Conservation (phyloP, 352 stramenopile species). For the Plasmopara muralis region DNA sequence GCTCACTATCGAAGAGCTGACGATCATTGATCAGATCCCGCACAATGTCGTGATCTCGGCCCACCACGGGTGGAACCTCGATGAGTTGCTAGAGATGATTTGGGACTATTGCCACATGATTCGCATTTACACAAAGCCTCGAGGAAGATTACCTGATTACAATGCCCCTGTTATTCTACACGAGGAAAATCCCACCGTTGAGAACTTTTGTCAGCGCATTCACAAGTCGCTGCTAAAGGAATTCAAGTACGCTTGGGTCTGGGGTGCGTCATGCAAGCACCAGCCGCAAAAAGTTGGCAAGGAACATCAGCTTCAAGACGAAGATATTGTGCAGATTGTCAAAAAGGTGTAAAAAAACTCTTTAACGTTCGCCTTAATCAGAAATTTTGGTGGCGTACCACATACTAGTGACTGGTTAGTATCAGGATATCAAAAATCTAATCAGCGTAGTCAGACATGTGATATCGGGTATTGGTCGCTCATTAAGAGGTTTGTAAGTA, state of each 20-base stretch:
- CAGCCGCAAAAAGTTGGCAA: constrained; percentile 98
- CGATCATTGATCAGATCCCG: constrained; percentile 97
- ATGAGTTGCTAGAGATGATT: constrained; percentile 94
- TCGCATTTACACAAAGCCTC: constrained; percentile 98
- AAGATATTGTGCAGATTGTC: constrained; percentile 99
- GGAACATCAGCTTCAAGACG: constrained; percentile 95
- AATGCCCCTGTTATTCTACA: constrained; percentile 97
- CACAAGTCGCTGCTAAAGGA: constrained; percentile 86
- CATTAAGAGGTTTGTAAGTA: too few relatives aligned
- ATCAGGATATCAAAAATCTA: too few relatives aligned
- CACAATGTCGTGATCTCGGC: constrained; percentile 98
- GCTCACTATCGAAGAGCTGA: constrained; percentile 97
- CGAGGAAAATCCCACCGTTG: constrained; percentile 91
- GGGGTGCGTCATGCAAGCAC: constrained; percentile 96
- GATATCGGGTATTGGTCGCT: too few relatives aligned
- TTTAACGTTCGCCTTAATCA: constrained; percentile 1
- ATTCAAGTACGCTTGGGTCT: constrained; percentile 96
- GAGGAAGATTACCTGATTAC: constrained; percentile 94
- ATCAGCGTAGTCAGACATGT: too few relatives aligned
- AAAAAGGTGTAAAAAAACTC: constrained; percentile 78
- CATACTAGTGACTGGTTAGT: too few relatives aligned
- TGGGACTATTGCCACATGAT: constrained; percentile 99
- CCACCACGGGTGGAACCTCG: constrained; percentile 98
- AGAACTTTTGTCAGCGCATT: constrained; percentile 94
- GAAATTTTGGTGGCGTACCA: background rate